Percentiles rank a stretch among this genome's conserved stretches.
Evolutionary conservation across 2,329 filamentous ascomycete species (phyloP).

Genomic region (Fusarium torreyae): DNA sequence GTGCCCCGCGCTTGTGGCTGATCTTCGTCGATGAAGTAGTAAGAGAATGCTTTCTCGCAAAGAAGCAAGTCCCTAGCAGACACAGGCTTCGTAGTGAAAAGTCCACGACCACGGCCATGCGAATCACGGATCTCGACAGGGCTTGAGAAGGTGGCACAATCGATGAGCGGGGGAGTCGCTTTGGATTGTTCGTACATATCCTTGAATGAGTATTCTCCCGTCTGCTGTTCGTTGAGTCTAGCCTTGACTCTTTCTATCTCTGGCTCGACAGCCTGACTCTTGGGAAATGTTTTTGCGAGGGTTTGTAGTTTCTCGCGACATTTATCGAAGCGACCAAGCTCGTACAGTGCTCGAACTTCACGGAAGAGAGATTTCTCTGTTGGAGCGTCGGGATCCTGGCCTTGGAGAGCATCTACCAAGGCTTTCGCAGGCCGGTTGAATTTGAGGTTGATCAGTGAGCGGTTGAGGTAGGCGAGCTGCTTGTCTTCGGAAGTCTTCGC

Average conservation of each 20-base stretch:
- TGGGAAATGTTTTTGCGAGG: conserved; percentile 54
- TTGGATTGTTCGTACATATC: conserved; percentile 56
- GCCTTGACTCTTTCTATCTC: conserved; percentile 51
- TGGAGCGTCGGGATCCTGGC: conserved; percentile 18
- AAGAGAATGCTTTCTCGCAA: conserved; percentile 69
- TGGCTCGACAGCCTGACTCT: conserved; percentile 51
- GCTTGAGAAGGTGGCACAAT: conserved; percentile 63
- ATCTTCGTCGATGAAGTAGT: conserved; percentile 53
- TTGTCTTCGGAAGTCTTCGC: conserved; percentile 50
- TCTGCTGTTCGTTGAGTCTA: conserved; percentile 57
- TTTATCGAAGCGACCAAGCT: conserved; percentile 56
- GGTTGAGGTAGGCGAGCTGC: conserved; percentile 55
- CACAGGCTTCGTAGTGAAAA: conserved; percentile 66
- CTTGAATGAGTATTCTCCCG: conserved; percentile 58
- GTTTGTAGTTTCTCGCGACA: conserved; percentile 55
- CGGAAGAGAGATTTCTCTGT: conserved; percentile 63
- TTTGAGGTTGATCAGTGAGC: conserved; percentile 54
- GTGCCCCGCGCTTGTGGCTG: conserved; percentile 22
- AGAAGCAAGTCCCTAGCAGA: conserved; percentile 66
- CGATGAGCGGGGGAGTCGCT: conserved; percentile 59
- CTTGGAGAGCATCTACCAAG: conserved; percentile 49
- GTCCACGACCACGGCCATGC: conserved; percentile 61
- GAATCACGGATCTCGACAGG: conserved; percentile 60
- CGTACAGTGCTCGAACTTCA: conserved; percentile 62
- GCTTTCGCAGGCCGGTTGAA: conserved; percentile 51